phyloP scores from a whole-genome alignment of 2,329 filamentous ascomycete species.

The Ascochyta viciae-villosae region DNA sequence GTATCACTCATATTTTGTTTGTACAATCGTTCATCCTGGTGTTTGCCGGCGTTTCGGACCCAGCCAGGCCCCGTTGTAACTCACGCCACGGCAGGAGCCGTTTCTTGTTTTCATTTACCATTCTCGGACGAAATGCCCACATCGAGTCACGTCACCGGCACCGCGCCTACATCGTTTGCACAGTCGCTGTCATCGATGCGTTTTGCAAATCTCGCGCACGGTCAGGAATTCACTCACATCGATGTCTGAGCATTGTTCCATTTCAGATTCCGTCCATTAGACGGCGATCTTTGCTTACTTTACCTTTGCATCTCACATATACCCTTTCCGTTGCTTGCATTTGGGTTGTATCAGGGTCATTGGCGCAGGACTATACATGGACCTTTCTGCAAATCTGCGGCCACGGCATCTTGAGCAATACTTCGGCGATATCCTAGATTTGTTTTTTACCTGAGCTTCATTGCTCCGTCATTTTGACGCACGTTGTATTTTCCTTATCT shows the following conservation, averaged over 20 bases:
- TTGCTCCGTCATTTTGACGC: constrained; percentile 25
- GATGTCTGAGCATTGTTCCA: constrained; percentile 17
- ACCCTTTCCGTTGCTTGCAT: constrained; percentile 32
- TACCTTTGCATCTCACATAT: constrained; percentile 30
- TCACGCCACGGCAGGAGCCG: constrained; percentile 16
- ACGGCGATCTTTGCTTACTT: constrained; percentile 12
- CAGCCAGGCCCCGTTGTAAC: constrained; percentile 9
- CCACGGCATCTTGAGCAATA: constrained; percentile 27
- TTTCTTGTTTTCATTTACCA: constrained; percentile 18
- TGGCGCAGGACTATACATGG: constrained; percentile 20
- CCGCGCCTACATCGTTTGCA: constrained; percentile 12
- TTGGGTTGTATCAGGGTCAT: constrained; percentile 21
- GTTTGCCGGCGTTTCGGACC: constrained; percentile 20
- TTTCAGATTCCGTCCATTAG: constrained; percentile 21
- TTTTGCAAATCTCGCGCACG: neutral
- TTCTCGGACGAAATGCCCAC: constrained; percentile 13
- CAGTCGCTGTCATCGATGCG: constrained; percentile 7
- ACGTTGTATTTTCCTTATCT: constrained; percentile 22
- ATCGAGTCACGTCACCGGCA: constrained; percentile 16
- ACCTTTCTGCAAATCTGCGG: constrained; percentile 20
- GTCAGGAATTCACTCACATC: neutral
- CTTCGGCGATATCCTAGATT: constrained; percentile 43
- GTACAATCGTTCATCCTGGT: constrained; percentile 24
- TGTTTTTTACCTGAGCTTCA: constrained; percentile 34
- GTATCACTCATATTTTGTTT: constrained; percentile 32